Conservation (phyloP, 768 basidiomycete genomes). For the Rhizopogon vinicolor region DNA sequence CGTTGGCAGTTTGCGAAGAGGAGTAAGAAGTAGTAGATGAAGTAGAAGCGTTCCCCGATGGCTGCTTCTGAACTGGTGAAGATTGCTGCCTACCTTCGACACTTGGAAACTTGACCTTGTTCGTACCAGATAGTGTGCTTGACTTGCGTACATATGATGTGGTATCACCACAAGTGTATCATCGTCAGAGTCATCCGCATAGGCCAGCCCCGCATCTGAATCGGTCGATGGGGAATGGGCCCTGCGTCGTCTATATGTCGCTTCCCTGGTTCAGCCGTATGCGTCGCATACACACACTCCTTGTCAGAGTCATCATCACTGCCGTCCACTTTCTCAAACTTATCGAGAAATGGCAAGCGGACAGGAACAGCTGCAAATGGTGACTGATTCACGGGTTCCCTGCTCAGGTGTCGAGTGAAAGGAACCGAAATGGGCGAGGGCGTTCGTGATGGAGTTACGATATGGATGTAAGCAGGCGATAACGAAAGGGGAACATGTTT, state of each 20-base stretch:
- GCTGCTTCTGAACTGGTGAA: slow-evolving; percentile 11
- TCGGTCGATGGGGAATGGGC: slow-evolving; percentile 22
- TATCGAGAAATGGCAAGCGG: slow-evolving; percentile 55
- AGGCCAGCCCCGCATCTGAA: slow-evolving; percentile 34
- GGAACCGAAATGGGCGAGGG: slow-evolving; percentile 73
- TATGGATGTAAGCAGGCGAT: slow-evolving; percentile 18
- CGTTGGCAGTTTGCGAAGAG: slow-evolving; percentile 6
- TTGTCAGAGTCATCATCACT: slow-evolving; percentile 23
- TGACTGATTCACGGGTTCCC: slow-evolving; percentile 36
- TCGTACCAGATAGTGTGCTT: slow-evolving; percentile 3
- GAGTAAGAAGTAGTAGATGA: slow-evolving; percentile 16
- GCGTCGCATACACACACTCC: slow-evolving; percentile 27
- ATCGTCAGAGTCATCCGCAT: slow-evolving; percentile 28
- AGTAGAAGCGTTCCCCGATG: slow-evolving; percentile 22
- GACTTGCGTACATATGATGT: slow-evolving; percentile 18
- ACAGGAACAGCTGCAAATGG: slow-evolving; percentile 20
- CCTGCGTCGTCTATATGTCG: slow-evolving; percentile 10
- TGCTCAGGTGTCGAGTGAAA: slow-evolving; percentile 87
- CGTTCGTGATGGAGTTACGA: slow-evolving; percentile 26
- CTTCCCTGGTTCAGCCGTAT: slow-evolving; percentile 12
- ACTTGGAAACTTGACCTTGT: slow-evolving; percentile 32
- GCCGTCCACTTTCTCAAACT: slow-evolving; percentile 14
- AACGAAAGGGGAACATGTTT: slow-evolving; percentile 15
- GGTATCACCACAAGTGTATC: slow-evolving; percentile 28
- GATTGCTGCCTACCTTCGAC: slow-evolving; percentile 8